A percentile compares a stretch with the other conserved stretches of the same genome.
Evolutionary conservation across 768 basidiomycete species (phyloP).

Genomic region (Kwoniella sp.): DNA sequence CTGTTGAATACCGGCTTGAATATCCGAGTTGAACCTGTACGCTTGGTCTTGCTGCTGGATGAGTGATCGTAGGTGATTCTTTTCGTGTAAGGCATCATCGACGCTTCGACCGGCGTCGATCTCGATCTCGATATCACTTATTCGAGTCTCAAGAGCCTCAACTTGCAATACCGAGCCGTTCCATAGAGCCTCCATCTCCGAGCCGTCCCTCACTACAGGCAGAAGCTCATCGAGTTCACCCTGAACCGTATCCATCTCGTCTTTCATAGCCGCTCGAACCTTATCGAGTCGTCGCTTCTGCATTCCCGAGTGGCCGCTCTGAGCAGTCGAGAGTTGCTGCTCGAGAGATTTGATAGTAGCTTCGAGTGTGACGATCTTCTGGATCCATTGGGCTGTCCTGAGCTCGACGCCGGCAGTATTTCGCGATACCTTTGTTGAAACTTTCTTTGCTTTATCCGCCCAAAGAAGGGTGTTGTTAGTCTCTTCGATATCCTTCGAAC

Average conservation of each 20-base stretch:
- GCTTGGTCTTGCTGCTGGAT: conserved; percentile 33
- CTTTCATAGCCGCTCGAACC: conserved; percentile 15
- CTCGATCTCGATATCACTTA: conserved; percentile 34
- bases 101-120: conserved; percentile 14
- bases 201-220: conserved; percentile 33
- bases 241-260: conserved; percentile 27
- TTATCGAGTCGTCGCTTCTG: conserved; percentile 25
- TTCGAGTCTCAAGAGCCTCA: conserved; percentile 23
- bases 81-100: conserved; percentile 28
- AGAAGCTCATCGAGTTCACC: conserved; percentile 25
- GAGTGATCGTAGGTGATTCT: conserved; percentile 21
- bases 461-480: conserved; percentile 98
- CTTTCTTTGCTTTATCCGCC: conserved; percentile 96
- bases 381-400: conserved; percentile 92
- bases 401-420: conserved; percentile 94
- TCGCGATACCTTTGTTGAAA: conserved; percentile 93
- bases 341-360: conserved; percentile 74
- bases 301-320: conserved; percentile 27
- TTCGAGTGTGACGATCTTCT: conserved; percentile 82
- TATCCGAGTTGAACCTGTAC: conserved; percentile 32
- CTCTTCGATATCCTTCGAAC: conserved; percentile 94
- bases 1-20: conserved; percentile 21
- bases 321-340: conserved; percentile 59
- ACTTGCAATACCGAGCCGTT: conserved; percentile 36
- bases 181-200: conserved; percentile 30